These are phyloP conservation scores for Ascodesmis nigricans DNA, from an alignment of 495 filamentous ascomycete species.

Conservation along the genomic window DNA sequence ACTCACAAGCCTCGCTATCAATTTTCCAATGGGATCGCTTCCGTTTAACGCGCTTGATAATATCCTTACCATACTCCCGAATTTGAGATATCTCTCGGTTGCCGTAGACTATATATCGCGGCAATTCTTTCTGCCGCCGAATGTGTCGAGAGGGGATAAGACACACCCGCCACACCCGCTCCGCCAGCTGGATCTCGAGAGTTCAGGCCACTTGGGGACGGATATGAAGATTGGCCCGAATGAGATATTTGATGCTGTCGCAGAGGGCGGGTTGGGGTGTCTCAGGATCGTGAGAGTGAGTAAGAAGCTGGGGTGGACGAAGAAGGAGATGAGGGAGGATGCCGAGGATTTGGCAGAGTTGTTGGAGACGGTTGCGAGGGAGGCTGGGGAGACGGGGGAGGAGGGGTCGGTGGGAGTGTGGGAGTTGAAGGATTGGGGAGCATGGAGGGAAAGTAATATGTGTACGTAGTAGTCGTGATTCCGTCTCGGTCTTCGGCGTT, in stretches of 20 bases:
- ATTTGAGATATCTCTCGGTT: conserved; percentile 21
- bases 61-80: conserved; percentile 22
- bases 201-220: conserved; percentile 16
- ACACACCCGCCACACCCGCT: conserved; percentile 21
- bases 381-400: too few relatives aligned
- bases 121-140: conserved; percentile 15
- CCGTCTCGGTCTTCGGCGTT: too few relatives aligned
- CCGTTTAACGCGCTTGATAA: conserved; percentile 21
- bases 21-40: conserved; percentile 20
- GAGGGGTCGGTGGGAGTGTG: too few relatives aligned
- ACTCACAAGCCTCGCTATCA: conserved; percentile 17
- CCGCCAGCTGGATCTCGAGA: conserved; percentile 22
- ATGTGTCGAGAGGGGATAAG: too few relatives aligned
- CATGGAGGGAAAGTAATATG: too few relatives aligned
- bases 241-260: conserved; percentile 23
- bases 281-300: conserved; percentile 24
- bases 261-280: conserved; percentile 19
- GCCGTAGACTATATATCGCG: conserved; percentile 25
- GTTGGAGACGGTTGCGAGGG: too few relatives aligned
- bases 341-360: too few relatives aligned
- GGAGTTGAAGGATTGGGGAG: too few relatives aligned
- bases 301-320: conserved; percentile 21
- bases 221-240: conserved; percentile 21
- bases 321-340: too few relatives aligned
- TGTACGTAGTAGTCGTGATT: too few relatives aligned